phyloP scores from a whole-genome alignment of 169 alveolate species.

The Cryptosporidium sp. region DNA sequence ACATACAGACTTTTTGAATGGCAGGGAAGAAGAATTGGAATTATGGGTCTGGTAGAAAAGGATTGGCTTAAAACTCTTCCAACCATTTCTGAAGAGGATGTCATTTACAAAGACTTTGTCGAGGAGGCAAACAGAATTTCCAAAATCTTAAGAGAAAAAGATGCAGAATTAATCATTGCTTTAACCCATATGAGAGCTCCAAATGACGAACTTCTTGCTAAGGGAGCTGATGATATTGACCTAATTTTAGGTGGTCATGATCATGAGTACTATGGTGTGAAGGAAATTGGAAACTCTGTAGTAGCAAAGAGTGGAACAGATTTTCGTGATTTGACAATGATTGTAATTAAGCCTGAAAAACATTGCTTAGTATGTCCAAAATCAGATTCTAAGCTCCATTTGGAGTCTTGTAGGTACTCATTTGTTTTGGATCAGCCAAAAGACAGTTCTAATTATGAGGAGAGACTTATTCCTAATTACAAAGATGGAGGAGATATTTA shows the following conservation, averaged over 20 bases:
- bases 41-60: constrained; percentile 88
- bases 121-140: constrained; percentile 81
- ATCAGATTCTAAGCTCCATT: constrained; percentile 32
- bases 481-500: constrained; percentile 69
- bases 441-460: background rate
- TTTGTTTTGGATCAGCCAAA: background rate
- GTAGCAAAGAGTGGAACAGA: constrained; percentile 90
- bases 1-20: constrained; percentile 81
- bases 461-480: constrained; percentile 35
- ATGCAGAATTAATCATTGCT: constrained; percentile 90
- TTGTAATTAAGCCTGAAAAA: constrained; percentile 80
- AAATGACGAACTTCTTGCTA: constrained; percentile 87
- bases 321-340: constrained; percentile 85
- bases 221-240: constrained; percentile 85
- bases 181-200: constrained; percentile 92
- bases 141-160: constrained; percentile 80
- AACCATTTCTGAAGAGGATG: constrained; percentile 82
- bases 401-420: constrained; percentile 14
- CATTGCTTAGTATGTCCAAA: constrained; percentile 57
- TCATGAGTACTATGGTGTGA: constrained; percentile 82
- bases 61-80: constrained; percentile 92
- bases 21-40: constrained; percentile 86
- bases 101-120: constrained; percentile 85
- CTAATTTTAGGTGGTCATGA: constrained; percentile 93
- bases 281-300: constrained; percentile 77